phyloP scores from a whole-genome alignment of 371 early-diverging fungal genomes.

The Apophysomyces ossiformis region DNA sequence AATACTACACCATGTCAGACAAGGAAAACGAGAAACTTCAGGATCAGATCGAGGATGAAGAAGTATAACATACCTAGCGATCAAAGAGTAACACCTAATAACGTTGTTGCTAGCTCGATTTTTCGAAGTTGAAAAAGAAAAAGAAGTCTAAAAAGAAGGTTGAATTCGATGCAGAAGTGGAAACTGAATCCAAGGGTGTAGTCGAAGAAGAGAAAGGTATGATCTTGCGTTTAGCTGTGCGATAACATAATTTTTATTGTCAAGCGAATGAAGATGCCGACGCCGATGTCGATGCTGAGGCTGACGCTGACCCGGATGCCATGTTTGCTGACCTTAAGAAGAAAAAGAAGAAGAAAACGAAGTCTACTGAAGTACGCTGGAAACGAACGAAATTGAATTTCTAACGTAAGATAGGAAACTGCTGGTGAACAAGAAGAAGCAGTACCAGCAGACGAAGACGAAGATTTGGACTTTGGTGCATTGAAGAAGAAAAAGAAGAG shows the following conservation, averaged over 20 bases:
- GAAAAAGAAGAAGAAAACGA: constrained; percentile 91
- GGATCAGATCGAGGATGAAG: constrained; percentile 53
- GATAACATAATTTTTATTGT: background rate
- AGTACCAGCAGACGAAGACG: constrained; percentile 55
- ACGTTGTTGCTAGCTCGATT: constrained; percentile 39
- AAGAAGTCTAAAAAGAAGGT: constrained; percentile 64
- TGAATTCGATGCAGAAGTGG: constrained; percentile 47
- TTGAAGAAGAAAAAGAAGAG: constrained; percentile 88
- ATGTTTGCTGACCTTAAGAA: constrained; percentile 88
- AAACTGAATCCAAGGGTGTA: constrained; percentile 29
- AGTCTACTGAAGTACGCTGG: constrained; percentile 52
- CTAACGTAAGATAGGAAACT: constrained; percentile 30
- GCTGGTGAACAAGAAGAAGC: constrained; percentile 54
- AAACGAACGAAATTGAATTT: background rate
- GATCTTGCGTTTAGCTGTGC: background rate
- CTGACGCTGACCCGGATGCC: constrained; percentile 43
- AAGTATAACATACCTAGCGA: constrained; percentile 22
- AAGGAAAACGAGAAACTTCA: constrained; percentile 52
- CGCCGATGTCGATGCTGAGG: constrained; percentile 61
- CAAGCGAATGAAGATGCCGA: constrained; percentile 10
- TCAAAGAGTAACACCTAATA: background rate
- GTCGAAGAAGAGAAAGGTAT: constrained; percentile 28
- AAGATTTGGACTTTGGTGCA: constrained; percentile 79
- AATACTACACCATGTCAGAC: constrained; percentile 40
- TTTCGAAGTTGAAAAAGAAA: constrained; percentile 59